Evolutionary conservation across 176 grass and related monocot species (phyloP).

Genomic region (Pharus latifolius): DNA sequence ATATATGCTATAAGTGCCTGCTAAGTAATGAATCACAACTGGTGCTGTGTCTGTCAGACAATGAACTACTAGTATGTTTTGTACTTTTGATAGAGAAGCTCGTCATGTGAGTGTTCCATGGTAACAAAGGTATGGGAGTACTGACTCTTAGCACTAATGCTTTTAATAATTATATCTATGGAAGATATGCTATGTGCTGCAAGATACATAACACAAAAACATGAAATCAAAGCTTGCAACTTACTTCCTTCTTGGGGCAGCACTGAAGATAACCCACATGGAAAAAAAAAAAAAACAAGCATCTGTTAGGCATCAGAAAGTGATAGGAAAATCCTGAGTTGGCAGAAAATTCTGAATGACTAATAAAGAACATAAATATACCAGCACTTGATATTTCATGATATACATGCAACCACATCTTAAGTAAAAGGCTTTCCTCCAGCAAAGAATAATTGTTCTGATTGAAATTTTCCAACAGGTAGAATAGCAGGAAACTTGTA

Average conservation of each 20-base stretch:
- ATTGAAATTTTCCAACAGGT: background rate
- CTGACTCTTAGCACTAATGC: background rate
- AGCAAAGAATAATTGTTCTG: background rate
- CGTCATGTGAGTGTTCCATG: background rate
- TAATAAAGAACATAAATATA: background rate
- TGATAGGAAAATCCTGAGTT: background rate
- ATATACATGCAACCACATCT: too few relatives aligned
- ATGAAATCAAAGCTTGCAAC: conserved; percentile 13
- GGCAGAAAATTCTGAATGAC: background rate
- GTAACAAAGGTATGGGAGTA: background rate
- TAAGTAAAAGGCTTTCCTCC: background rate
- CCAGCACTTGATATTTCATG: background rate
- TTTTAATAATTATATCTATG: background rate
- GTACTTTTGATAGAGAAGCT: background rate
- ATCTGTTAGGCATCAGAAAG: conserved; percentile 21
- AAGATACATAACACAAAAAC: background rate
- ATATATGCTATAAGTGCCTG: background rate
- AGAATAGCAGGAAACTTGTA: background rate
- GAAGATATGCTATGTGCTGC: background rate
- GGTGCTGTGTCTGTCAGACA: background rate
- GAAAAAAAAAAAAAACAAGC: conserved; percentile 22
- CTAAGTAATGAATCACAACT: background rate
- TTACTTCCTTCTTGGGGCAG: conserved; percentile 99
- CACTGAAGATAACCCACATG: conserved; percentile 46
- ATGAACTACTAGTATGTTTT: background rate